These are phyloP conservation scores for Arxiozyma slooffiae DNA, from an alignment of 1,139 yeast genomes.

Conservation along the genomic window DNA sequence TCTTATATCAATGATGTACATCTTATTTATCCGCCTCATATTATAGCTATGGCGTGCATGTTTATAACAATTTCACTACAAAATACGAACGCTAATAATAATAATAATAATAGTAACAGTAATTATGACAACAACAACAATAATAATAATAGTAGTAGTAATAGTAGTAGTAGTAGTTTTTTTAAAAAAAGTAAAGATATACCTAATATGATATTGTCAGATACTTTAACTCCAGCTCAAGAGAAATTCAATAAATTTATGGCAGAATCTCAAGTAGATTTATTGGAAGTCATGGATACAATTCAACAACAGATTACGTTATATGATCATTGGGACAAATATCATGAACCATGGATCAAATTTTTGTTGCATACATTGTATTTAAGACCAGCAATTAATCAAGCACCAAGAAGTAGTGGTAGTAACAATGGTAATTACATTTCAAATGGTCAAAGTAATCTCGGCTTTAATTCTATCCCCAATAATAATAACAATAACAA, in stretches of 20 bases:
- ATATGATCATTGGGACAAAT: constrained; percentile 77
- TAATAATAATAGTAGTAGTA: background rate
- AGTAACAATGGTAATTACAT: background rate
- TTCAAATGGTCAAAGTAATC: background rate
- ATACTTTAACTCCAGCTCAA: constrained; percentile 10
- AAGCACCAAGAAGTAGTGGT: background rate
- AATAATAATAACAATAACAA: background rate
- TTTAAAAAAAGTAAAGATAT: background rate
- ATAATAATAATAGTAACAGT: no score
- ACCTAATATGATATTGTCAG: background rate
- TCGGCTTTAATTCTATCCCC: background rate
- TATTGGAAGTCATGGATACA: constrained; percentile 67
- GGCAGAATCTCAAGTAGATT: constrained; percentile 65
- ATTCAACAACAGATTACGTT: constrained; percentile 72
- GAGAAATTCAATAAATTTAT: constrained; percentile 49
- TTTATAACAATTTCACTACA: constrained; percentile 14
- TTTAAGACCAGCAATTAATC: constrained; percentile 12
- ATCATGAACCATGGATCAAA: constrained; percentile 49
- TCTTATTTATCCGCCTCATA: constrained; percentile 77
- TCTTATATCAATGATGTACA: constrained; percentile 82
- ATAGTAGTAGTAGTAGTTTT: background rate
- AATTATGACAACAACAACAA: no score
- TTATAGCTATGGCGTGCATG: constrained; percentile 76
- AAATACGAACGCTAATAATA: no score
- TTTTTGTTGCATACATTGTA: constrained; percentile 28